A percentile compares a stretch with the other conserved stretches of the same genome.
phyloP scores from a whole-genome alignment of 2,329 filamentous ascomycete species.

The Xylariales sp. region DNA sequence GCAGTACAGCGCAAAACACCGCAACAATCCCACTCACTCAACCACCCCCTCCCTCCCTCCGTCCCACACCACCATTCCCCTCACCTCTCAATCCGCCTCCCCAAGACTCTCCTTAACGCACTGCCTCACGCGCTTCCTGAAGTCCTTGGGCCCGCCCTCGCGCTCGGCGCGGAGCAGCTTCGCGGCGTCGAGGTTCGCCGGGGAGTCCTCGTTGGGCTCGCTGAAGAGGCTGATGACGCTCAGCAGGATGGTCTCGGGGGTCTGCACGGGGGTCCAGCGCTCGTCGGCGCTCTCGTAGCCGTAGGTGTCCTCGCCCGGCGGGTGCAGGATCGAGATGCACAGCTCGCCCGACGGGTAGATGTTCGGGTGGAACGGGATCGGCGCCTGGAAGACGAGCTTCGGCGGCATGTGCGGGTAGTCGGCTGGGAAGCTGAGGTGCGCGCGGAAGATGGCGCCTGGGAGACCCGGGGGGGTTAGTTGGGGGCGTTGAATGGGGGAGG shows the following conservation, averaged over 20 bases:
- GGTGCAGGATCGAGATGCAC: constrained; percentile 97
- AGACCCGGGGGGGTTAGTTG: constrained; percentile 2
- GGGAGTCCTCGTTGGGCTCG: constrained; percentile 93
- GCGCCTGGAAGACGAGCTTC: constrained; percentile 84
- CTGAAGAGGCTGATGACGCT: constrained; percentile 93
- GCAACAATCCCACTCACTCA: too few species aligned
- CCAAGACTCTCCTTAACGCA: constrained; percentile 86
- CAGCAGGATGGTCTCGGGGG: constrained; percentile 91
- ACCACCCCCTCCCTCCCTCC: too few species aligned
- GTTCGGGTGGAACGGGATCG: constrained; percentile 92
- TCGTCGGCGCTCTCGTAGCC: constrained; percentile 92
- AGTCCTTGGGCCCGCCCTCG: constrained; percentile 72
- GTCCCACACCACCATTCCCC: not conserved
- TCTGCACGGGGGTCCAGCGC: constrained; percentile 95
- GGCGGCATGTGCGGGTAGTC: constrained; percentile 91
- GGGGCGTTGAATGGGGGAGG: not conserved
- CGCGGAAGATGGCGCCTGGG: constrained; percentile 92
- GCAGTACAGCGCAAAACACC: too few species aligned
- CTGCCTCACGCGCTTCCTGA: constrained; percentile 79
- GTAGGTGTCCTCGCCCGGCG: constrained; percentile 91
- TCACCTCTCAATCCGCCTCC: constrained; percentile 63
- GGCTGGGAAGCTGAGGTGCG: constrained; percentile 82
- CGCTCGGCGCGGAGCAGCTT: constrained; percentile 85
- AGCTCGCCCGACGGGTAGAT: constrained; percentile 89
- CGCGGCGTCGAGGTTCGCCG: constrained; percentile 94